A percentile compares a stretch with the other conserved stretches of the same genome.
Conservation (phyloP, 2,329 filamentous ascomycete species). For the Pseudofabraea citricarpa region DNA sequence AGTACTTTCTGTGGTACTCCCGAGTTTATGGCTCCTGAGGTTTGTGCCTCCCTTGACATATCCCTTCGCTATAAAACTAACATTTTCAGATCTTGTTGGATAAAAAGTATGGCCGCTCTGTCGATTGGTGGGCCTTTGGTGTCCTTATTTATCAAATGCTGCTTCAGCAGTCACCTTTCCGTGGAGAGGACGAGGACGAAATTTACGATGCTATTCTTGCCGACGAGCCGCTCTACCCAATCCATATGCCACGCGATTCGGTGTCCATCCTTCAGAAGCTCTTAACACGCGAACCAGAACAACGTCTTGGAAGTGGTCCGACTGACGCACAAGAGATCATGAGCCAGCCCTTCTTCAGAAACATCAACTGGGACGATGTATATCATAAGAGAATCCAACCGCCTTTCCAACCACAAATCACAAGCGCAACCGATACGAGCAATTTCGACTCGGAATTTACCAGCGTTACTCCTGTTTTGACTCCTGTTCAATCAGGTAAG, state of each 20-base stretch:
- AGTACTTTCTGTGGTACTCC: constrained; percentile 99
- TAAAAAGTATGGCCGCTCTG: constrained; percentile 95
- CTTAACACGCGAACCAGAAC: constrained; percentile 88
- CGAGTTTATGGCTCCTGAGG: constrained; percentile 98
- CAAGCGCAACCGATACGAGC: constrained; percentile 93
- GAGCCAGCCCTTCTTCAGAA: constrained; percentile 97
- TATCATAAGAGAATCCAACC: constrained; percentile 90
- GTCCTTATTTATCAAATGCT: constrained; percentile 99
- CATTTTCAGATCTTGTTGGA: constrained; percentile 90
- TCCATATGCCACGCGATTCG: constrained; percentile 97
- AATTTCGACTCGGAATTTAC: constrained; percentile 99
- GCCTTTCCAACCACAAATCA: constrained; percentile 86
- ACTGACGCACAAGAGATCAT: constrained; percentile 98
- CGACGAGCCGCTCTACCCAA: constrained; percentile 95
- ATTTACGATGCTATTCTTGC: constrained; percentile 98
- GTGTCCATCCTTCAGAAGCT: constrained; percentile 98
- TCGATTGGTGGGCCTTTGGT: constrained; percentile 99
- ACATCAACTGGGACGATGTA: constrained; percentile 98
- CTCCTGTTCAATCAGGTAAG: constrained; percentile 94
- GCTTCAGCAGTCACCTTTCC: constrained; percentile 96
- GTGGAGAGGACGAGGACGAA: constrained; percentile 97
- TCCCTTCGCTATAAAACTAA: too few relatives aligned
- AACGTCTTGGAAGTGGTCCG: constrained; percentile 86
- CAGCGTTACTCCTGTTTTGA: constrained; percentile 94
- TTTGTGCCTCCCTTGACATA: constrained; percentile 42